Conservation (phyloP, 805 yeast species). For the Candida saitoana region DNA sequence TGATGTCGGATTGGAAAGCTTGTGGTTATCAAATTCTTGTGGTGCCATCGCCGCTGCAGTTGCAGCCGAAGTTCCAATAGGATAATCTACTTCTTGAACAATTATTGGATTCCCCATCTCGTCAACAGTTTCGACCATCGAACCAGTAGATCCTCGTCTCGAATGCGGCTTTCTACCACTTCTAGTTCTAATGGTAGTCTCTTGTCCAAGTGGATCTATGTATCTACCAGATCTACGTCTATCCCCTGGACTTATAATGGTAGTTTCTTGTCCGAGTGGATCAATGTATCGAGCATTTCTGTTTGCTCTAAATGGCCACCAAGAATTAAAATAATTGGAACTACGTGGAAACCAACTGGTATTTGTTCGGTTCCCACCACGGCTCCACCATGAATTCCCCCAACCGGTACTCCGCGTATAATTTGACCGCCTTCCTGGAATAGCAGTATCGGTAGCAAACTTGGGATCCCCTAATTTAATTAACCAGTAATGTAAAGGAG, state of each 20-base stretch:
- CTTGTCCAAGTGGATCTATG: background rate
- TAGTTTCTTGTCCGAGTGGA: background rate
- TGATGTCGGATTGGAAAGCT: background rate
- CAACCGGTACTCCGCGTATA: background rate
- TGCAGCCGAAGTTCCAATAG: background rate
- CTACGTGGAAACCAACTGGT: background rate
- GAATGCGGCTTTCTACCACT: background rate
- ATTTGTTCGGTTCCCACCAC: background rate
- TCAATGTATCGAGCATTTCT: background rate
- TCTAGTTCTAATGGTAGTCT: background rate
- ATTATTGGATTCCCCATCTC: background rate
- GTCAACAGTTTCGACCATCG: background rate
- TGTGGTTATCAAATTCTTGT: background rate
- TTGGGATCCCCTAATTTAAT: background rate
- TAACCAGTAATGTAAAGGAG: constrained; percentile 1
- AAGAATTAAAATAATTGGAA: background rate
- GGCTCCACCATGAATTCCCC: background rate
- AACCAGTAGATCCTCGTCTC: background rate
- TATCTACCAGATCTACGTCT: background rate
- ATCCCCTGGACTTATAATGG: background rate
- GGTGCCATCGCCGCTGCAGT: background rate
- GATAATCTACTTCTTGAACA: background rate
- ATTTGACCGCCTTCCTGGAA: background rate
- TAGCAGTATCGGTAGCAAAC: background rate
- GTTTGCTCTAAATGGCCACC: background rate